Percentiles rank a stretch among this genome's conserved stretches.
These are phyloP conservation scores for Tetragonia tetragonoides DNA, from an alignment of 148 eudicot species.

Conservation along the genomic window DNA sequence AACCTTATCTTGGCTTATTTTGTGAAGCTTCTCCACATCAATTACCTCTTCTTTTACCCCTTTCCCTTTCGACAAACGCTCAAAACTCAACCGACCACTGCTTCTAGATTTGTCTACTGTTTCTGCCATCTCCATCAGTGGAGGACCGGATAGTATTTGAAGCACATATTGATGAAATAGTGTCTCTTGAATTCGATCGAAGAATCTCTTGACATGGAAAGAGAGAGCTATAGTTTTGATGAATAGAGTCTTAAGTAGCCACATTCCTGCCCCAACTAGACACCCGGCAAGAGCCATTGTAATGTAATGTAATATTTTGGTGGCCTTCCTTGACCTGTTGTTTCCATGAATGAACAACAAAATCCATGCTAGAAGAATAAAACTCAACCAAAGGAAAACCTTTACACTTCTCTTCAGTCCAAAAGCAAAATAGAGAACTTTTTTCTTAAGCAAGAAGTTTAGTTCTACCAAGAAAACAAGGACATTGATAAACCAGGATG, in stretches of 20 bases:
- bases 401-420: conserved; percentile 68
- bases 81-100: conserved; percentile 55
- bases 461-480: conserved; percentile 60
- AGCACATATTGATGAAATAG: conserved; percentile 81
- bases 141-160: conserved; percentile 70
- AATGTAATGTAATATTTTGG: conserved; percentile 43
- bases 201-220: conserved; percentile 77
- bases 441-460: conserved; percentile 65
- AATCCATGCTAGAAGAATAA: conserved; percentile 76
- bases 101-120: conserved; percentile 22
- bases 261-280: conserved; percentile 69
- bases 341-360: conserved; percentile 59
- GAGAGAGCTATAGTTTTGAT: conserved; percentile 63
- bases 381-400: conserved; percentile 62
- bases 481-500: conserved; percentile 49
- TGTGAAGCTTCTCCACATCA: conserved; percentile 73
- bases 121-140: conserved; percentile 37
- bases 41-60: conserved; percentile 57
- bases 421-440: conserved; percentile 72
- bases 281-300: conserved; percentile 66
- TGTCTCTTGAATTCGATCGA: conserved; percentile 83
- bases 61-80: conserved; percentile 32
- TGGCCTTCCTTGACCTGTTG: conserved; percentile 40
- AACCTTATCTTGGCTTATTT: conserved; percentile 64
- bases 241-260: conserved; percentile 68